Percentiles rank a stretch among this genome's conserved stretches.
phyloP scores from a whole-genome alignment of 768 basidiomycete genomes.

The Termitomyces titanicus region DNA sequence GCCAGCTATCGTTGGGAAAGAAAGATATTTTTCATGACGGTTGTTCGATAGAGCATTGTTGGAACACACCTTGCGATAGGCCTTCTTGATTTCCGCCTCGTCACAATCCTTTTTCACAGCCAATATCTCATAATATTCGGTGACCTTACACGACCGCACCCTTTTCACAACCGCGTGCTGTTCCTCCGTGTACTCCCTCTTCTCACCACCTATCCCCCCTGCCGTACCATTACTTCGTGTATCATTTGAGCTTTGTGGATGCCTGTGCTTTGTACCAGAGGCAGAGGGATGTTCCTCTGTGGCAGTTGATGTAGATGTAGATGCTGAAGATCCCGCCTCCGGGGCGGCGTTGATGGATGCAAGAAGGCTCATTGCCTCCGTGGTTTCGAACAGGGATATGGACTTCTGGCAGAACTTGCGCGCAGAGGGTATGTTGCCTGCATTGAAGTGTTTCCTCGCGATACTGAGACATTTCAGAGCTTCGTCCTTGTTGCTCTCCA shows the following conservation, averaged over 20 bases:
- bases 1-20: constrained; percentile 55
- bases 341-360: constrained; percentile 59
- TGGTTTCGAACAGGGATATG: constrained; percentile 74
- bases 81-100: constrained; percentile 86
- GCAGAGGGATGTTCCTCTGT: constrained; percentile 70
- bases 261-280: constrained; percentile 66
- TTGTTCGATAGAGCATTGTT: not conserved
- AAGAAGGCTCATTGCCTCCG: constrained; percentile 68
- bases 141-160: constrained; percentile 80
- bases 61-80: constrained; percentile 85
- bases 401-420: constrained; percentile 90
- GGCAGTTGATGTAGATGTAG: constrained; percentile 36
- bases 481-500: constrained; percentile 92
- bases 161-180: constrained; percentile 82
- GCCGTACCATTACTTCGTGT: constrained; percentile 35
- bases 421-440: constrained; percentile 71
- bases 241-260: constrained; percentile 24
- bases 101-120: constrained; percentile 76
- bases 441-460: constrained; percentile 69
- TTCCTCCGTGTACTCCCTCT: constrained; percentile 85
- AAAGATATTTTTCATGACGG: not conserved
- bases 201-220: constrained; percentile 63
- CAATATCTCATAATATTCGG: constrained; percentile 93
- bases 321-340: constrained; percentile 38
- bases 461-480: constrained; percentile 79